phyloP scores from a whole-genome alignment of 805 yeast species.

The Ogataea neopini region DNA sequence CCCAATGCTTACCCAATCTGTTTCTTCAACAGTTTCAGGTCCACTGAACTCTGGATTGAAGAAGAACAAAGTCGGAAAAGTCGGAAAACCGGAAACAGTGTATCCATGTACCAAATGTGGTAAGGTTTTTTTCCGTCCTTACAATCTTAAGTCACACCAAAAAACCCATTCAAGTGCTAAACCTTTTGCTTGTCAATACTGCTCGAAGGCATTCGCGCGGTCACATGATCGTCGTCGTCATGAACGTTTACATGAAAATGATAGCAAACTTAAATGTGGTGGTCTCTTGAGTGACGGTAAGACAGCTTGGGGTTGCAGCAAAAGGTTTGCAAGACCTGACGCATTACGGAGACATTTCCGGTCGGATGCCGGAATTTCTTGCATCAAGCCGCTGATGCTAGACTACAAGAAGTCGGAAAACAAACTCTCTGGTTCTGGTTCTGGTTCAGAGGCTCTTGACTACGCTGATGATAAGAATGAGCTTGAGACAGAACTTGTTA shows the following conservation, averaged over 20 bases:
- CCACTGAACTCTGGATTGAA: not conserved
- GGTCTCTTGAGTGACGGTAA: conserved; percentile 58
- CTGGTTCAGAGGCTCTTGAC: not conserved
- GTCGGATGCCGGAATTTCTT: conserved; percentile 71
- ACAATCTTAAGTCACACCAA: conserved; percentile 51
- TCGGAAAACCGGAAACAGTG: conserved; percentile 10
- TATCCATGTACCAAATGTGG: conserved; percentile 46
- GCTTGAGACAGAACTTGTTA: conserved; percentile 19
- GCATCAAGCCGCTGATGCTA: conserved; percentile 64
- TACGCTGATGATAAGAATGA: conserved; percentile 3
- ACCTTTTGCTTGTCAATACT: conserved; percentile 65
- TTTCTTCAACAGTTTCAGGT: not conserved
- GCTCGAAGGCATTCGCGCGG: conserved; percentile 71
- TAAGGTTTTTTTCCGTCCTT: conserved; percentile 48
- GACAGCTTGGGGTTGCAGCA: conserved; percentile 75
- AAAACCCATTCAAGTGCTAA: conserved; percentile 62
- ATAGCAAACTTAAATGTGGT: conserved; percentile 65
- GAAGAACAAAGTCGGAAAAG: not conserved
- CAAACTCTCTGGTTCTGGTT: not conserved
- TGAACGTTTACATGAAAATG: conserved; percentile 73
- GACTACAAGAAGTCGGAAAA: conserved; percentile 41
- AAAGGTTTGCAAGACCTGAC: conserved; percentile 73
- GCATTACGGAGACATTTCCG: conserved; percentile 76
- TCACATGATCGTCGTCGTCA: conserved; percentile 78
- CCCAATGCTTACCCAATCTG: conserved; percentile 6